Conservation (phyloP, 306 rosid genomes). For the Adenanthera pavonina region DNA sequence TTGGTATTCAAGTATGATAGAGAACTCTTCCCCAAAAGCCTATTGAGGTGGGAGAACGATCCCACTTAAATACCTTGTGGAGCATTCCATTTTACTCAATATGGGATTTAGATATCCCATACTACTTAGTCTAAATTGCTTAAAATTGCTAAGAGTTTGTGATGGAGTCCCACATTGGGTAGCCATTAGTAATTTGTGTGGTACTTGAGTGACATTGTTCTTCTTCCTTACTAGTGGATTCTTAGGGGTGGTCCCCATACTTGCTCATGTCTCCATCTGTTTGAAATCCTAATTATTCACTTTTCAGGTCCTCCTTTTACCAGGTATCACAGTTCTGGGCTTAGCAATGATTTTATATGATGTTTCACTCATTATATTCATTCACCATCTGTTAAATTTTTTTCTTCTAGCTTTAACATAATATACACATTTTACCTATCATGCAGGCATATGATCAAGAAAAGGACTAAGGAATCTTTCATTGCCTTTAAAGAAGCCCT, state of each 20-base stretch:
- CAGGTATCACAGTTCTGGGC: constrained; percentile 15
- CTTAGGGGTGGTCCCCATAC: not conserved
- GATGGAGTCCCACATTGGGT: not conserved
- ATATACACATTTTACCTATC: constrained; percentile 37
- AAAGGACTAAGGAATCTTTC: constrained; percentile 86
- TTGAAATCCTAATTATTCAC: constrained; percentile 25
- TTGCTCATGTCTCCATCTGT: not conserved
- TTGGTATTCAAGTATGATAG: no score
- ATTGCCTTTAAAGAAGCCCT: constrained; percentile 93
- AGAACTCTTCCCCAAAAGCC: no score
- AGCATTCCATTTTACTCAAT: no score
- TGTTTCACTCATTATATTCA: constrained; percentile 20
- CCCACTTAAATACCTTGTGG: no score
- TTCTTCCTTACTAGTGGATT: not conserved
- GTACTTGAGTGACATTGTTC: not conserved
- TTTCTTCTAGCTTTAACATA: constrained; percentile 26
- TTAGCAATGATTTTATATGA: not conserved
- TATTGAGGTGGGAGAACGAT: no score
- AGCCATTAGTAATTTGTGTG: not conserved
- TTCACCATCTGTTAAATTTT: constrained; percentile 21
- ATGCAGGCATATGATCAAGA: constrained; percentile 92
- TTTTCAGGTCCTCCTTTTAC: constrained; percentile 31
- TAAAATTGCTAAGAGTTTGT: constrained; percentile 3
- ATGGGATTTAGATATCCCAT: no score
- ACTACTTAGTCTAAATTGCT: not conserved